Conservation (phyloP, 1,284 basidiomycete species). For the Microbotryum intermedium region DNA sequence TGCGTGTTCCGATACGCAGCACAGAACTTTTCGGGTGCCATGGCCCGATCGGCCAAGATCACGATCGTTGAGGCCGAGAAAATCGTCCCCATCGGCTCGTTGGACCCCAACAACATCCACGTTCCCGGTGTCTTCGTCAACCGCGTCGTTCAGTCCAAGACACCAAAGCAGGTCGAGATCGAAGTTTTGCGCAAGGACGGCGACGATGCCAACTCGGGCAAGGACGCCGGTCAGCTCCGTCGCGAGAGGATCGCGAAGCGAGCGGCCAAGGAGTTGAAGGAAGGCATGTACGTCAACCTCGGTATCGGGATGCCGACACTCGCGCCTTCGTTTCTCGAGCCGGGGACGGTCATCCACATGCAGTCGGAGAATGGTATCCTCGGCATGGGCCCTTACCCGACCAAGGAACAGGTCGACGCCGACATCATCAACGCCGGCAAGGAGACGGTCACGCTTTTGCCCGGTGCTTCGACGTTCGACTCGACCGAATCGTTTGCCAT, state of each 20-base stretch:
- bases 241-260: constrained; percentile 69
- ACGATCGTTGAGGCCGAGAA: constrained; percentile 93
- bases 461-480: constrained; percentile 87
- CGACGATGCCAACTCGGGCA: constrained; percentile 34
- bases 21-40: constrained; percentile 76
- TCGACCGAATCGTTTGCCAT: constrained; percentile 70
- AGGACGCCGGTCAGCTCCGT: constrained; percentile 47
- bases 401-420: constrained; percentile 67
- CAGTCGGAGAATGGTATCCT: constrained; percentile 94
- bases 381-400: constrained; percentile 87
- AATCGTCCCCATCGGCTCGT: constrained; percentile 76
- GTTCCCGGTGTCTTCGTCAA: constrained; percentile 36
- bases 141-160: constrained; percentile 43
- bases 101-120: constrained; percentile 72
- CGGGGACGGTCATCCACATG: constrained; percentile 76
- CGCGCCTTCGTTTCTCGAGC: constrained; percentile 70
- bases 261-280: constrained; percentile 80
- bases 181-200: constrained; percentile 13
- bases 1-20: constrained; percentile 57
- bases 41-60: constrained; percentile 80
- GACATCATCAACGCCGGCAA: constrained; percentile 65
- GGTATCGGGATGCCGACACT: constrained; percentile 81
- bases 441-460: constrained; percentile 82
- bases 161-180: constrained; percentile 66
- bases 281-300: constrained; percentile 49